These are phyloP conservation scores for Discostella stelligeroides DNA, from an alignment of 108 stramenopile genomes.

Conservation along the genomic window DNA sequence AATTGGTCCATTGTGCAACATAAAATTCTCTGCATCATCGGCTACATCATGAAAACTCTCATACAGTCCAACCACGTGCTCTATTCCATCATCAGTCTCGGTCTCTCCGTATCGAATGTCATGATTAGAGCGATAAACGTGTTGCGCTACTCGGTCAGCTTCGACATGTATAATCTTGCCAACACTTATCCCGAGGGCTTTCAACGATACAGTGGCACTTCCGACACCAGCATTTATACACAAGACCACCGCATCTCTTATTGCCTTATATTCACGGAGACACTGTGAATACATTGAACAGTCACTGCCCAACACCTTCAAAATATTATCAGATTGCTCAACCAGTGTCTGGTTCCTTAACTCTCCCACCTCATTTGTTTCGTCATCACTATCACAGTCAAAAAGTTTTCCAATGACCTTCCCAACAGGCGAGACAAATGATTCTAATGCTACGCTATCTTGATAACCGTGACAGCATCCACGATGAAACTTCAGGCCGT, in stretches of 20 bases:
- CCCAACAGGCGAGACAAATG: conserved; percentile 27
- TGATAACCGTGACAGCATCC: conserved; percentile 29
- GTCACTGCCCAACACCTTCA: neutral
- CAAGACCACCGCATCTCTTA: conserved; percentile 21
- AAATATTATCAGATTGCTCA: neutral
- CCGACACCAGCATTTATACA: conserved; percentile 38
- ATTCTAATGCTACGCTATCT: conserved; percentile 6
- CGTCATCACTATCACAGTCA: neutral
- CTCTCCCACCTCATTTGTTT: neutral
- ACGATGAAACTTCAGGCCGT: conserved; percentile 27
- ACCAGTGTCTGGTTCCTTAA: neutral
- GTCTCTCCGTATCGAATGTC: conserved; percentile 33
- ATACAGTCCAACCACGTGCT: conserved; percentile 45
- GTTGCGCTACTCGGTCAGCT: conserved; percentile 51
- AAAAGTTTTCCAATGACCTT: neutral
- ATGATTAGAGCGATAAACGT: conserved; percentile 52
- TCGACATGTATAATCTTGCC: conserved; percentile 58
- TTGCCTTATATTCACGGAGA: neutral
- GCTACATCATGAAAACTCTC: conserved; percentile 22
- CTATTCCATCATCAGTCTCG: conserved; percentile 30
- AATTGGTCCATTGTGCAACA: conserved; percentile 21
- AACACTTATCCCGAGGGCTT: conserved; percentile 13
- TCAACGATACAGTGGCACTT: conserved; percentile 27
- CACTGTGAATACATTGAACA: neutral
- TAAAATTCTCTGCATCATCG: conserved; percentile 16